Percentiles rank a stretch among this genome's conserved stretches.
Evolutionary conservation across 2,329 filamentous ascomycete species (phyloP).

Genomic region (Alternaria hordeiaustralica): DNA sequence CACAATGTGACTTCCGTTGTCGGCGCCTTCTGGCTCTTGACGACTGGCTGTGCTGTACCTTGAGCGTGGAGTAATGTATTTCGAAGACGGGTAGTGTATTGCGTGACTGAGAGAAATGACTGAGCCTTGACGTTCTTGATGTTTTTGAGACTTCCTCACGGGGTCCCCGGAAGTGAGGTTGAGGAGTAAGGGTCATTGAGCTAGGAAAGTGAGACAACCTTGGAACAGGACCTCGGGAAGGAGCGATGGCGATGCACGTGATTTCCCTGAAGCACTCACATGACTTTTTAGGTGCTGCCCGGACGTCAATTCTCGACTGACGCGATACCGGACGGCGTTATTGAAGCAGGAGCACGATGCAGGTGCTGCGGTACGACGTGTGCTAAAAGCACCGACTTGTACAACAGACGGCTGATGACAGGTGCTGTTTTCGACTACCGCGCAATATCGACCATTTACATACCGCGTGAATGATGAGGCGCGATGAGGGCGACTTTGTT

Average conservation of each 20-base stretch:
- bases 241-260: conserved; percentile 1
- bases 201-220: neutral
- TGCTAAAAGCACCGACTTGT: conserved; percentile 1
- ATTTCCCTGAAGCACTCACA: neutral
- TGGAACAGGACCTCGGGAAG: neutral
- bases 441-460: neutral
- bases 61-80: neutral
- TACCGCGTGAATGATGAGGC: neutral
- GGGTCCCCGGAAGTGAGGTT: neutral
- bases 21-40: neutral
- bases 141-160: neutral
- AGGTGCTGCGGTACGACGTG: conserved; percentile 21
- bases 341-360: conserved; percentile 1
- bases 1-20: neutral
- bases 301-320: neutral
- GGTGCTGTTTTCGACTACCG: neutral
- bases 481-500: neutral
- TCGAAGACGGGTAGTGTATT: neutral
- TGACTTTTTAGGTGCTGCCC: neutral
- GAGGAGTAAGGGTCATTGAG: neutral
- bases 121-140: neutral
- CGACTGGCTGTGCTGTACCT: neutral
- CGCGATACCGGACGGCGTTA: neutral
- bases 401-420: conserved; percentile 4
- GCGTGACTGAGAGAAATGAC: neutral